A percentile compares a stretch with the other conserved stretches of the same genome.
Conservation (phyloP, 2,329 filamentous ascomycete genomes). For the Emmonsiellopsis sp. region DNA sequence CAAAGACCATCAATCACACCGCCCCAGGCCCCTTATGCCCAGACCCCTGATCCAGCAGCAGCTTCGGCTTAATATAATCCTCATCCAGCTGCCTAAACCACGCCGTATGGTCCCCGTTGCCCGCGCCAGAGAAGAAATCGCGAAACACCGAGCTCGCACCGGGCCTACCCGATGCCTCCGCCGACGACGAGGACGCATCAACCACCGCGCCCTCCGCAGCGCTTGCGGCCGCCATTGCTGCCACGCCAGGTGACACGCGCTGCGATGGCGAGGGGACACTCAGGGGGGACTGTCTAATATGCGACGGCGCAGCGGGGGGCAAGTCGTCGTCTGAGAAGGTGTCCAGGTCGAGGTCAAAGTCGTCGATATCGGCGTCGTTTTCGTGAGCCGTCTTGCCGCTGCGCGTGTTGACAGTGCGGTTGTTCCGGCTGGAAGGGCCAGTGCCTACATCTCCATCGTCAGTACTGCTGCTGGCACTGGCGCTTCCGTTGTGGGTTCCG, state of each 20-base stretch:
- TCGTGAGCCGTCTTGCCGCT: conserved; percentile 11
- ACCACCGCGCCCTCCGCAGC: neutral
- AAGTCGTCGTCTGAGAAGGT: conserved; percentile 47
- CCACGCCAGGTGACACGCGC: conserved; percentile 1
- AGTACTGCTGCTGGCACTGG: conserved; percentile 34
- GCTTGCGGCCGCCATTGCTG: conserved; percentile 1
- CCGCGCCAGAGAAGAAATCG: conserved; percentile 63
- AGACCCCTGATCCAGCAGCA: conserved; percentile 63
- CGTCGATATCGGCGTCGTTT: conserved; percentile 22
- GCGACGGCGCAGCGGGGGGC: conserved; percentile 41
- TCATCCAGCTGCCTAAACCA: conserved; percentile 91
- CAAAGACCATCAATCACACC: conserved; percentile 16
- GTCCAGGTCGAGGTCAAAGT: conserved; percentile 33
- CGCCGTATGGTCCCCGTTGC: conserved; percentile 74
- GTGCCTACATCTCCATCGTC: conserved; percentile 44
- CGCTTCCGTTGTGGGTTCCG: conserved; percentile 22
- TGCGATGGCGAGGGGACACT: no score
- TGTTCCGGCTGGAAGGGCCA: conserved; percentile 14
- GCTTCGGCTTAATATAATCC: conserved; percentile 85
- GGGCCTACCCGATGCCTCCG: neutral
- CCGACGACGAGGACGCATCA: conserved; percentile 1
- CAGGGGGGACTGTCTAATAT: neutral
- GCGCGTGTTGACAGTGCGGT: neutral
- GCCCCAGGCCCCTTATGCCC: conserved; percentile 33
- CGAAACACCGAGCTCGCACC: conserved; percentile 68